phyloP scores from a whole-genome alignment of 2,329 filamentous ascomycete species.

The Rhynchosporium agropyri region DNA sequence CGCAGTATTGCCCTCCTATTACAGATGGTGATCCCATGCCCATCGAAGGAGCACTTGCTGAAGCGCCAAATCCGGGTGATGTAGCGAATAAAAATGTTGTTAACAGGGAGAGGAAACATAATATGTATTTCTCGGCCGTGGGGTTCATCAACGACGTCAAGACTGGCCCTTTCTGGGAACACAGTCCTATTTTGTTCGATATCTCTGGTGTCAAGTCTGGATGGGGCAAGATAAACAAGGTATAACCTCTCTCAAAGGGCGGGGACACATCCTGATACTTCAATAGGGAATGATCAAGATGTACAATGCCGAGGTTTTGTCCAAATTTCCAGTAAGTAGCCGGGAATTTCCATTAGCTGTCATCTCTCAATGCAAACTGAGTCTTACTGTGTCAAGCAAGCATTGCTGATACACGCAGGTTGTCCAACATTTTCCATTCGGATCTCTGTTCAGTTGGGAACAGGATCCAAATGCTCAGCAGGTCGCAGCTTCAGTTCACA shows the following conservation, averaged over 20 bases:
- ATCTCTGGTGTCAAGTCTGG: slow-evolving; percentile 87
- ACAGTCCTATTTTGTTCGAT: slow-evolving; percentile 92
- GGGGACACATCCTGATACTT: slow-evolving; percentile 4
- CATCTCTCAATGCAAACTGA: not conserved
- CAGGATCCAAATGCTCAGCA: slow-evolving; percentile 61
- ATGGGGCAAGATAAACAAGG: slow-evolving; percentile 99
- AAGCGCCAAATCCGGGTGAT: slow-evolving; percentile 70
- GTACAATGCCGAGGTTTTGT: slow-evolving; percentile 95
- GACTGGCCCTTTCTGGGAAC: slow-evolving; percentile 93
- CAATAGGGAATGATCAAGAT: slow-evolving; percentile 96
- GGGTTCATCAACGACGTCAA: slow-evolving; percentile 99
- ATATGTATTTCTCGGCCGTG: slow-evolving; percentile 94
- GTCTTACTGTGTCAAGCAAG: not conserved
- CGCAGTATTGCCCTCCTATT: slow-evolving; percentile 82
- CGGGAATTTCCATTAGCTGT: not conserved
- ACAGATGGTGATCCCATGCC: slow-evolving; percentile 65
- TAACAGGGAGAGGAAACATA: slow-evolving; percentile 63
- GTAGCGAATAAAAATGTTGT: slow-evolving; percentile 68
- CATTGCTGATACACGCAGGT: slow-evolving; percentile 45
- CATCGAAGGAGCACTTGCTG: slow-evolving; percentile 74
- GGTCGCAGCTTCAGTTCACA: slow-evolving; percentile 57
- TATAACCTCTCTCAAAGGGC: slow-evolving; percentile 35
- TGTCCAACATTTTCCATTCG: slow-evolving; percentile 92
- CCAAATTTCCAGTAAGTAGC: slow-evolving; percentile 75
- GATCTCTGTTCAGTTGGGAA: slow-evolving; percentile 78